phyloP scores from a whole-genome alignment of 768 basidiomycete genomes.

The Mycena polygramma region DNA sequence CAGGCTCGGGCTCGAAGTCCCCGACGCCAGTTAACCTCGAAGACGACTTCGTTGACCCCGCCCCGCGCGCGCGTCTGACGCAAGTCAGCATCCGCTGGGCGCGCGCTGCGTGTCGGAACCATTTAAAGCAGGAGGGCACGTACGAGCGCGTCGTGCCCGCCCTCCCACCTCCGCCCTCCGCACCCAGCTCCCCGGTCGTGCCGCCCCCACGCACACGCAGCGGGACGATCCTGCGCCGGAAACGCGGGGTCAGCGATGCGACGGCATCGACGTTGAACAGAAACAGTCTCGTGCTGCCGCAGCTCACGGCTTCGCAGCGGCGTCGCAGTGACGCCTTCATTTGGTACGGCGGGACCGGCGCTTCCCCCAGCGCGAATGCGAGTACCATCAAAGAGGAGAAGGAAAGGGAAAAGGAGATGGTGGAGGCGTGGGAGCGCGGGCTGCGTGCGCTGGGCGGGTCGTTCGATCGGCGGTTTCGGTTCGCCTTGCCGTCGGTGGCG shows the following conservation, averaged over 20 bases:
- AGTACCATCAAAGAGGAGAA: neutral
- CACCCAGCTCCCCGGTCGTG: no score
- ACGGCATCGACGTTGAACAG: no score
- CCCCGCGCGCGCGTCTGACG: constrained; percentile 40
- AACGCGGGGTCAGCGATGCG: no score
- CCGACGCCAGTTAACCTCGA: neutral
- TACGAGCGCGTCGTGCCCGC: constrained; percentile 6
- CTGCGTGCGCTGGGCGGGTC: constrained; percentile 56
- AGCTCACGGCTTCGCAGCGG: no score
- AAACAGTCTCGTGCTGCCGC: no score
- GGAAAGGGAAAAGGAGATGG: constrained; percentile 3
- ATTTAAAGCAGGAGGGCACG: constrained; percentile 61
- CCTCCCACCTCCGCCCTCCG: neutral
- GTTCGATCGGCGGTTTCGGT: constrained; percentile 52
- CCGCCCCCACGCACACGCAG: no score
- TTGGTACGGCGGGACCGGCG: no score
- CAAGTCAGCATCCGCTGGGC: constrained; percentile 65
- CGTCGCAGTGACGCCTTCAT: no score
- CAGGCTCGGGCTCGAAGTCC: neutral
- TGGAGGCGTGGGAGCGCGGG: constrained; percentile 52
- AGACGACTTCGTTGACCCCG: neutral
- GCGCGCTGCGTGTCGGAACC: constrained; percentile 59
- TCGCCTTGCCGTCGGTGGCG: neutral
- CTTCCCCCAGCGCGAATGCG: constrained; percentile 13
- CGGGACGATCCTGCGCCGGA: no score